phyloP scores from a whole-genome alignment of 441 rosid species.

The Viola pubescens region DNA sequence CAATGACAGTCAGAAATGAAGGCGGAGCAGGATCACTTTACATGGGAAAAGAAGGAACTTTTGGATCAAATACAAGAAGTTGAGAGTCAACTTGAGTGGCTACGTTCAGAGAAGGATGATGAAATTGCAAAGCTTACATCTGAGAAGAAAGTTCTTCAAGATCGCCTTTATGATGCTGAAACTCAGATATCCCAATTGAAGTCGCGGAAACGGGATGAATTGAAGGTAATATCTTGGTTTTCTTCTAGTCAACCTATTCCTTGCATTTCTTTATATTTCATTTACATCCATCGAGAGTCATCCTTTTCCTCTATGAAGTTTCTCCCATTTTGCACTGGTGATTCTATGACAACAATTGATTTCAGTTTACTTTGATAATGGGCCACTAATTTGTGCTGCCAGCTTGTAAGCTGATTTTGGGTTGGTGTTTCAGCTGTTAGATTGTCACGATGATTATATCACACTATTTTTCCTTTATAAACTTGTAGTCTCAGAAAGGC shows the following conservation, averaged over 20 bases:
- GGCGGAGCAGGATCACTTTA: slow-evolving; percentile 78
- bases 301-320: no score
- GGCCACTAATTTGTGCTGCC: no score
- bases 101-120: slow-evolving; percentile 87
- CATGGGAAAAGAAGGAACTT: slow-evolving; percentile 82
- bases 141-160: slow-evolving; percentile 80
- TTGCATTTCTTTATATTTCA: neutral
- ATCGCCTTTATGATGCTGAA: slow-evolving; percentile 97
- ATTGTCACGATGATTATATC: no score
- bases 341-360: no score
- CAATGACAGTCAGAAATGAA: slow-evolving; percentile 80
- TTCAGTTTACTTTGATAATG: no score
- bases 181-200: slow-evolving; percentile 75
- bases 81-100: slow-evolving; percentile 97
- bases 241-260: neutral
- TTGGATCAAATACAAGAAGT: slow-evolving; percentile 76
- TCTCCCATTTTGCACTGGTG: no score
- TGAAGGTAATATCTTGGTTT: slow-evolving; percentile 47
- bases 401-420: no score
- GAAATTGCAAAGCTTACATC: slow-evolving; percentile 59
- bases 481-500: no score
- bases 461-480: no score
- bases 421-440: no score
- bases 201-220: slow-evolving; percentile 89
- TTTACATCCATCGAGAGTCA: no score